Evolutionary conservation across 2,329 filamentous ascomycete genomes (phyloP).

Genomic region (Cladosporium cucumerinum): DNA sequence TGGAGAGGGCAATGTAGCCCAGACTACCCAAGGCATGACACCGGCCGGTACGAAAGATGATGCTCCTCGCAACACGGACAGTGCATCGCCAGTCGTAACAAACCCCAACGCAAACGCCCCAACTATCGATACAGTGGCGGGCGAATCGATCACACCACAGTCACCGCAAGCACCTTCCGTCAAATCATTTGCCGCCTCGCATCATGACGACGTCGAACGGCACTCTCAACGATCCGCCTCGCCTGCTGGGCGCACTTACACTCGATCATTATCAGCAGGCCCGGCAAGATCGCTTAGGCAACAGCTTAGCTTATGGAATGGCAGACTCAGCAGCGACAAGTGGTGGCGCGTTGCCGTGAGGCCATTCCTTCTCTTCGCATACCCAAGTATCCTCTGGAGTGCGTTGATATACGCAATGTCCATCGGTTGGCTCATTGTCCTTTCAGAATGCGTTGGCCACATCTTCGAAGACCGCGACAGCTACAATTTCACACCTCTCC

Average conservation of each 20-base stretch:
- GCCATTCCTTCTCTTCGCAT: constrained; percentile 81
- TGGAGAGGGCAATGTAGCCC: neutral
- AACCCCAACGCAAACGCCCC: neutral
- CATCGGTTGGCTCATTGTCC: constrained; percentile 91
- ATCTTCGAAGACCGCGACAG: constrained; percentile 67
- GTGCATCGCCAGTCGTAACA: neutral
- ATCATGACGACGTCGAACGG: neutral
- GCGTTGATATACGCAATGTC: constrained; percentile 80
- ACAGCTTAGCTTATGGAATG: constrained; percentile 73
- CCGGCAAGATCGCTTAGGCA: constrained; percentile 69
- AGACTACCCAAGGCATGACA: neutral
- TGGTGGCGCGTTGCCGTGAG: constrained; percentile 76
- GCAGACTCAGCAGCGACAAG: constrained; percentile 70
- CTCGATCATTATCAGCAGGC: constrained; percentile 62
- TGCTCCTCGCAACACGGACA: neutral
- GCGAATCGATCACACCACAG: neutral
- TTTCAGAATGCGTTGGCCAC: constrained; percentile 80
- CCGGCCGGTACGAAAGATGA: neutral
- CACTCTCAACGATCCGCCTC: neutral
- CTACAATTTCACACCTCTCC: constrained; percentile 79
- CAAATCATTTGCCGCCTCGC: constrained; percentile 11
- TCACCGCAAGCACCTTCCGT: neutral
- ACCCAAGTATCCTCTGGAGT: constrained; percentile 88
- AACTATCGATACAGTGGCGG: neutral
- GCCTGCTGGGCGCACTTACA: constrained; percentile 54